Evolutionary conservation across 139 green algal species (phyloP).

Genomic region (Micractinium conductrix): DNA sequence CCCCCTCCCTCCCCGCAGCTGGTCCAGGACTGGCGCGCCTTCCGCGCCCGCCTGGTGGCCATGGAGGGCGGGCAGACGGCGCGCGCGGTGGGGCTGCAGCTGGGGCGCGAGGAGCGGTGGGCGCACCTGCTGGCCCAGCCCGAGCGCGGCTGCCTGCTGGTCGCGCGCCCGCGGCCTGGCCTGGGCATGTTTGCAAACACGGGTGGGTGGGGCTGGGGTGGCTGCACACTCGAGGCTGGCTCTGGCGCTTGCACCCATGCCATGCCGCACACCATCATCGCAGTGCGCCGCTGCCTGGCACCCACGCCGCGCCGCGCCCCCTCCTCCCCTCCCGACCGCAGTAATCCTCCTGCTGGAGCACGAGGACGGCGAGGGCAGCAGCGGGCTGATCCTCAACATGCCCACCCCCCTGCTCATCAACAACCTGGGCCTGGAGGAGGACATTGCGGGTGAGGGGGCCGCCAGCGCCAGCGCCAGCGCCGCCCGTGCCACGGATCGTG

Average conservation of each 20-base stretch:
- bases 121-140: constrained; percentile 45
- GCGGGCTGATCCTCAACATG: constrained; percentile 45
- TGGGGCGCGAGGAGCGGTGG: constrained; percentile 37
- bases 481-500: no score
- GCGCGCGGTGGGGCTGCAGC: background rate
- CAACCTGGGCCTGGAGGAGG: constrained; percentile 41
- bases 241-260: background rate
- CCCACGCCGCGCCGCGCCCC: no score
- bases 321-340: background rate
- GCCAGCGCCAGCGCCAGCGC: no score
- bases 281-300: no score
- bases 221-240: background rate
- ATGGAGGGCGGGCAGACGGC: constrained; percentile 14
- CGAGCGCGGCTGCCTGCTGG: constrained; percentile 51
- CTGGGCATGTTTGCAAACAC: constrained; percentile 46
- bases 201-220: background rate
- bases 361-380: constrained; percentile 29
- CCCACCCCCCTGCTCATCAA: constrained; percentile 39
- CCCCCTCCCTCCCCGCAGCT: background rate
- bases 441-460: constrained; percentile 12
- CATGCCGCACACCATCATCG: background rate
- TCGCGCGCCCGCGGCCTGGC: constrained; percentile 30
- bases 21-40: constrained; percentile 41
- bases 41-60: constrained; percentile 44
- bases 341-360: constrained; percentile 29